phyloP scores from a whole-genome alignment of 192 early-diverging fungal genomes.

The Coemansia sp. region DNA sequence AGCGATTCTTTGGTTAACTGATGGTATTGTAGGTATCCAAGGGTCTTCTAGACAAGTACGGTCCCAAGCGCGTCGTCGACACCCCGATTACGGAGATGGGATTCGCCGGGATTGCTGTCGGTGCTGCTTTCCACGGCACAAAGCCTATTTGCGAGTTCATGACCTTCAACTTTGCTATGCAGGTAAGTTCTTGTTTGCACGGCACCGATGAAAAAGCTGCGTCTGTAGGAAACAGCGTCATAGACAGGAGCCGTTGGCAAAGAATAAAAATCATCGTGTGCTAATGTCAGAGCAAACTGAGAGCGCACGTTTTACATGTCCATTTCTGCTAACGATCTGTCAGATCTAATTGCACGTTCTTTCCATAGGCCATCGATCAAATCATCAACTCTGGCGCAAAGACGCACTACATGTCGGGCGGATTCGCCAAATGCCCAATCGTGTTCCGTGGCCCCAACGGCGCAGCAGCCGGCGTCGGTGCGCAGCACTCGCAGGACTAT shows the following conservation, averaged over 20 bases:
- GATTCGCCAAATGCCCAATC: conserved; percentile 82
- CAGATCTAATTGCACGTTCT: background rate
- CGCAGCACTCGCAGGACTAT: conserved; percentile 98
- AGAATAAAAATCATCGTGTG: background rate
- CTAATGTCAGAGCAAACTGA: background rate
- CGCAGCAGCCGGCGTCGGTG: conserved; percentile 93
- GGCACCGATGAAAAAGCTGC: background rate
- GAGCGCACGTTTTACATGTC: background rate
- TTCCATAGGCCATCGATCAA: conserved; percentile 84
- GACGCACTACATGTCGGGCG: conserved; percentile 97
- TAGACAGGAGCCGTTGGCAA: background rate
- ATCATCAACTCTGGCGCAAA: conserved; percentile 99
- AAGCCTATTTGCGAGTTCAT: conserved; percentile 99
- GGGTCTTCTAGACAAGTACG: conserved; percentile 96
- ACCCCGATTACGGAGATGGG: conserved; percentile 99
- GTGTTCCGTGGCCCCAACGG: conserved; percentile 99
- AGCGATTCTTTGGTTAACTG: background rate
- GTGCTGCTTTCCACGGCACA: conserved; percentile 88
- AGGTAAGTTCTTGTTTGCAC: conserved; percentile 59
- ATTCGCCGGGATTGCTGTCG: conserved; percentile 93
- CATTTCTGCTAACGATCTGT: background rate
- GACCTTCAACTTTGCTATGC: conserved; percentile 99
- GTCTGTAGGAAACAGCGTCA: background rate
- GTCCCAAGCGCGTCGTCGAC: conserved; percentile 94
- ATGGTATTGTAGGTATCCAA: conserved; percentile 77